Base-by-base conservation (phyloP, 2,329 filamentous ascomycete genomes). In the Botrytis cinerea region DNA sequence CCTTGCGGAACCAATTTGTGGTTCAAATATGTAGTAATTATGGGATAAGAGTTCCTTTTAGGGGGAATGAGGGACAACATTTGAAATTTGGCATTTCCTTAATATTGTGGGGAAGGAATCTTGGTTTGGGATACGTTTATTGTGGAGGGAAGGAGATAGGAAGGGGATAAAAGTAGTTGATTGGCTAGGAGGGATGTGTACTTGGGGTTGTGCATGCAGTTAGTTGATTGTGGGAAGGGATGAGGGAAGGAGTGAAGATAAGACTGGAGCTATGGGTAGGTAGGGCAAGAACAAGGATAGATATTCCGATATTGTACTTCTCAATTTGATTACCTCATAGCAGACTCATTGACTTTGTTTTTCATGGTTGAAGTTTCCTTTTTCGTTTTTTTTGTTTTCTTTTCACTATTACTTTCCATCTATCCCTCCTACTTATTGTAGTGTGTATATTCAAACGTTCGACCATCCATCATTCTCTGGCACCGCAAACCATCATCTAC, bases 211-310 rank as follows among this genome's bases (percentile, higher is more conserved):
- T 38, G 22, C 38, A 35, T n/a, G 63, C 32, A 38, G 22, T 38
- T 38, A 28, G 32, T 40, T 25, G 64, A 54, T 35, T 67, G 40
- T 43, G 48, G 18, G n/a, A 28, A 48, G 51, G 40, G 18, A 38
- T 14, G 48, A 69, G 81, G 87, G 46, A 48, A 64, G 18, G 62
- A 48, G 18, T 45, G 83, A 86, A 73, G 73, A 82, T 54, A 76
- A 86, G 88, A 81, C 83, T 78, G 70, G 80, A 79, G 74, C 73
- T 86, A 51, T 51, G 46, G 10, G 74, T 83, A 81, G 76, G 61
- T 45, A 76, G 73, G 64, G 32, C n/a, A 66, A 70, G 73, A 45
- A 72, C 32, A 67, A 43, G 69, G 43, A 71, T 71, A 71, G 60
- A 64, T 54, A 63, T 63, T 71, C 18, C 46, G 59, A 64, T 63